Conservation (phyloP, 75 land plant genomes). For the Cupressus sempervirens region DNA sequence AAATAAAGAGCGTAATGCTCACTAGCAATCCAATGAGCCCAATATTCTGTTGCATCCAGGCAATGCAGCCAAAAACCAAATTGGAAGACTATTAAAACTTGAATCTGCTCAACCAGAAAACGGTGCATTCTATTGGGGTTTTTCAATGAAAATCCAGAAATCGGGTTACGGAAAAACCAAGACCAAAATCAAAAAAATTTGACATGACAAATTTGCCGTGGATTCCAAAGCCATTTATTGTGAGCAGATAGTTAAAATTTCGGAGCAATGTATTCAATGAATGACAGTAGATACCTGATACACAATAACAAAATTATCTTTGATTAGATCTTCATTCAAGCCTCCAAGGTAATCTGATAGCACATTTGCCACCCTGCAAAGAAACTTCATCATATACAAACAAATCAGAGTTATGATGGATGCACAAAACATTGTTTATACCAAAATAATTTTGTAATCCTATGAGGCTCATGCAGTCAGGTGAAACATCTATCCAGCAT, state of each 20-base stretch:
- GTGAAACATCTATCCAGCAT: background rate
- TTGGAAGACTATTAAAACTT: background rate
- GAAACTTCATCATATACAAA: constrained; percentile 52
- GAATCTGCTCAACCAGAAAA: background rate
- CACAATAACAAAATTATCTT: constrained; percentile 96
- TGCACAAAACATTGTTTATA: background rate
- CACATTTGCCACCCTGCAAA: constrained; percentile 89
- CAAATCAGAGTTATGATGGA: background rate
- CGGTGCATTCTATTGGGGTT: background rate
- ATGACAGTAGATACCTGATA: constrained; percentile 67
- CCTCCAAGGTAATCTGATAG: constrained; percentile 90
- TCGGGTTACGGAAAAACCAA: background rate
- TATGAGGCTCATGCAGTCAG: background rate
- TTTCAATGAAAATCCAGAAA: background rate
- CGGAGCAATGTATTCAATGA: background rate
- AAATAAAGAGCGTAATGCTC: background rate
- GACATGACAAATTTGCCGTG: background rate
- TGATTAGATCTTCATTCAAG: constrained; percentile 85
- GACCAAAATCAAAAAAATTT: background rate
- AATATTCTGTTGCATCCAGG: background rate
- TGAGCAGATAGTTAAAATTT: background rate
- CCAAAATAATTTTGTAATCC: background rate
- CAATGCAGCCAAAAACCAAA: background rate
- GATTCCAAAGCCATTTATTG: background rate
- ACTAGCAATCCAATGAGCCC: background rate